Evolutionary conservation across 805 yeast genomes (phyloP).

Genomic region (Myxozyma monticola): DNA sequence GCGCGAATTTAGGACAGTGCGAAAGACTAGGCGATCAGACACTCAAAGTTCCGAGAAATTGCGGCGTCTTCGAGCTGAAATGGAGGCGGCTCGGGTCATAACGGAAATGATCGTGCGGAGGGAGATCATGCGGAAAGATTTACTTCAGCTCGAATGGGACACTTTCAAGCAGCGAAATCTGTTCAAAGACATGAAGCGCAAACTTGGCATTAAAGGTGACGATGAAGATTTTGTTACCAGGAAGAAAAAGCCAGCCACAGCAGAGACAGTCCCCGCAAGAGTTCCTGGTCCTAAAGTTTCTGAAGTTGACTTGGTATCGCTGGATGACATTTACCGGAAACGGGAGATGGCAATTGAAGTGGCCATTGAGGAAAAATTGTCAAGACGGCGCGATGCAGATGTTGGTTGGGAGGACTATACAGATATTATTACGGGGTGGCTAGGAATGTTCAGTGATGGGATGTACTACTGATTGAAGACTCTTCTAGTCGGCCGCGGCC

Average conservation of each 20-base stretch:
- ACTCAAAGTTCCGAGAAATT: slow-evolving; percentile 83
- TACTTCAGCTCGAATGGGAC: slow-evolving; percentile 60
- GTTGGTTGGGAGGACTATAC: slow-evolving; percentile 66
- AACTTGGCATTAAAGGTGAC: slow-evolving; percentile 73
- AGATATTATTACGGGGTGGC: slow-evolving; percentile 25
- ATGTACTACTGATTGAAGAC: too few species aligned
- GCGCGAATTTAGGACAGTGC: slow-evolving; percentile 90
- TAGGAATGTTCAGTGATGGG: slow-evolving; percentile 9
- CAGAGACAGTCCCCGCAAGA: slow-evolving; percentile 18
- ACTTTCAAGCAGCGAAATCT: slow-evolving; percentile 72
- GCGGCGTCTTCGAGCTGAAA: slow-evolving; percentile 68
- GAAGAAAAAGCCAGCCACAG: slow-evolving; percentile 53
- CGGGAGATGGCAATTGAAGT: slow-evolving; percentile 75
- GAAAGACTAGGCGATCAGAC: slow-evolving; percentile 95
- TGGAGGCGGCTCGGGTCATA: slow-evolving; percentile 71
- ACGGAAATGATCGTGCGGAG: slow-evolving; percentile 71
- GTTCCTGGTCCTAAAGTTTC: slow-evolving; percentile 78
- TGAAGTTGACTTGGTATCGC: slow-evolving; percentile 83
- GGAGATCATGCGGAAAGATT: slow-evolving; percentile 62
- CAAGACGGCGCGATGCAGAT: slow-evolving; percentile 64
- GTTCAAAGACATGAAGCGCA: slow-evolving; percentile 72
- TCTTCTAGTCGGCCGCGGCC: too few species aligned
- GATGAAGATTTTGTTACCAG: slow-evolving; percentile 80
- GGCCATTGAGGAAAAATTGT: slow-evolving; percentile 83
- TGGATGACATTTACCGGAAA: slow-evolving; percentile 68